phyloP scores from a whole-genome alignment of 2,329 filamentous ascomycete genomes.

The Pseudogymnoascus pannorum region DNA sequence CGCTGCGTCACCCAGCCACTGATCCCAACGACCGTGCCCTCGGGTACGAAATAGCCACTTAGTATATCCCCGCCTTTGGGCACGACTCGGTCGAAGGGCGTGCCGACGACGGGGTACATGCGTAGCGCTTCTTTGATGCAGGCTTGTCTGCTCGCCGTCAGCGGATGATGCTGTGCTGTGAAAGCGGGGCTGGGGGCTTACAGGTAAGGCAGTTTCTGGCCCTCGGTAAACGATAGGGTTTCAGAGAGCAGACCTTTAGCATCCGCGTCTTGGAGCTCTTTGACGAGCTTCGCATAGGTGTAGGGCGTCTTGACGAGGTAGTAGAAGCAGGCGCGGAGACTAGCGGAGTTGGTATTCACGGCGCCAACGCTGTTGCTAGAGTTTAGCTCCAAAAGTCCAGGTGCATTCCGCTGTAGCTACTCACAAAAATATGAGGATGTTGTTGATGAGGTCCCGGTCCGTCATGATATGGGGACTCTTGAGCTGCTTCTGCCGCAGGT shows the following conservation, averaged over 20 bases:
- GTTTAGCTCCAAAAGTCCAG: background rate
- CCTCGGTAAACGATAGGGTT: conserved; percentile 23
- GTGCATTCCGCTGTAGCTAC: background rate
- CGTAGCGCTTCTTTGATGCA: conserved; percentile 28
- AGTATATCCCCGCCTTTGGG: conserved; percentile 8
- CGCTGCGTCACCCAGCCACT: conserved; percentile 11
- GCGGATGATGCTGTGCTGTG: background rate
- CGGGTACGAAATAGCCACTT: conserved; percentile 1
- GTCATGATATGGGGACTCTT: conserved; percentile 21
- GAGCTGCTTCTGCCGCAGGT: background rate
- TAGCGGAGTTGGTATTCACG: conserved; percentile 30
- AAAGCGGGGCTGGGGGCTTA: background rate
- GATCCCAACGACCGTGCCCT: conserved; percentile 8
- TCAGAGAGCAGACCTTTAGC: conserved; percentile 12
- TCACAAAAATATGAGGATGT: conserved; percentile 10
- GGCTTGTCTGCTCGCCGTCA: background rate
- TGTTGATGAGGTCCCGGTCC: conserved; percentile 23
- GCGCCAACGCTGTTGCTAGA: background rate
- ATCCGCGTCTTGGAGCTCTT: conserved; percentile 32
- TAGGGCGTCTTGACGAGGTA: conserved; percentile 24
- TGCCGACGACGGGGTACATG: conserved; percentile 4
- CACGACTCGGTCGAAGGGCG: background rate
- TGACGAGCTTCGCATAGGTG: conserved; percentile 28
- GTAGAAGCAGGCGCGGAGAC: conserved; percentile 28
- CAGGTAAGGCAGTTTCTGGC: conserved; percentile 36